These are phyloP conservation scores for Mycena haematopus DNA, from an alignment of 768 basidiomycete species.

Conservation along the genomic window DNA sequence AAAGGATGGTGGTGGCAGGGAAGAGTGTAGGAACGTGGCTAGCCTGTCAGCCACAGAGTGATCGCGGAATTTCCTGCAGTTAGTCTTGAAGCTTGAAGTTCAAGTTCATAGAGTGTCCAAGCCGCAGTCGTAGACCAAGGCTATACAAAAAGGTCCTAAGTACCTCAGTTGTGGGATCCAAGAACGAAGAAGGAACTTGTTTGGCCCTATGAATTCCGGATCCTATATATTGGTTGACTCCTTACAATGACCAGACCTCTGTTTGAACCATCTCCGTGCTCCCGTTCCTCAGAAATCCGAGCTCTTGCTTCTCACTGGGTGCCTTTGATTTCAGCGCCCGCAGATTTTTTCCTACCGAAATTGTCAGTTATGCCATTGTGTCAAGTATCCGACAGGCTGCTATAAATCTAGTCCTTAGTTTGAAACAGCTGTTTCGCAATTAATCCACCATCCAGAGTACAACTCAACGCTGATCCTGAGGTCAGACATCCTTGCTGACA, in stretches of 20 bases:
- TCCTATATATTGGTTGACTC: too few relatives aligned
- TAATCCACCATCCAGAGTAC: constrained; percentile 90
- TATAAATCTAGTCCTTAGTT: constrained; percentile 57
- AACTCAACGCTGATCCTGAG: constrained; percentile 91
- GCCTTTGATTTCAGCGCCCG: constrained; percentile 42
- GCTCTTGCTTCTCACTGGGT: constrained; percentile 20
- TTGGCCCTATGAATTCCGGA: too few relatives aligned
- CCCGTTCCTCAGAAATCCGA: not conserved
- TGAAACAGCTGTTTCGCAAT: constrained; percentile 68
- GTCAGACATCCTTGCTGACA: constrained; percentile 67
- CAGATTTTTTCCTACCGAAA: constrained; percentile 41
- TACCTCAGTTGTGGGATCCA: too few relatives aligned
- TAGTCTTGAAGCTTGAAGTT: too few relatives aligned
- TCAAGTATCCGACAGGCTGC: not conserved
- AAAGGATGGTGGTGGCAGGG: too few relatives aligned
- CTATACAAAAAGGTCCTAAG: too few relatives aligned
- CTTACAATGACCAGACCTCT: constrained; percentile 18
- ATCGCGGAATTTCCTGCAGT: not conserved
- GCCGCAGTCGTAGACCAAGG: too few relatives aligned
- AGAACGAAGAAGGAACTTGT: too few relatives aligned
- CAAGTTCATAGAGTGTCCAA: too few relatives aligned
- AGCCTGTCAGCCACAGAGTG: too few relatives aligned
- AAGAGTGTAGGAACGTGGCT: too few relatives aligned
- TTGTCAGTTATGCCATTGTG: constrained; percentile 42
- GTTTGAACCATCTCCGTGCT: constrained; percentile 26